Conservation (phyloP, 306 rosid species). For the Cucumis melo region DNA sequence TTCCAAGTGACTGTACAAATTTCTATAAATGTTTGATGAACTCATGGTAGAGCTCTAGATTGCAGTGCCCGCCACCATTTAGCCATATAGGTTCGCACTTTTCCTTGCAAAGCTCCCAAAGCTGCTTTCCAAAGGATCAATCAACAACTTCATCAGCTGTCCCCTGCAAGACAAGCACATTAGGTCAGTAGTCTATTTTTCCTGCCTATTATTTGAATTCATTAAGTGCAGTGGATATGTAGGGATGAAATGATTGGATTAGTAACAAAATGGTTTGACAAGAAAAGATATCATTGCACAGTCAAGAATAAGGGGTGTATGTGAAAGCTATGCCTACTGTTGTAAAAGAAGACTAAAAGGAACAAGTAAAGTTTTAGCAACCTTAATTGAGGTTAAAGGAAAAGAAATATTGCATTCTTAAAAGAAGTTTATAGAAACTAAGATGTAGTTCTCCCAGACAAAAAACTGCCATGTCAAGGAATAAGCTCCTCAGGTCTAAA, state of each 20-base stretch:
- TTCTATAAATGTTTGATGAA: conserved; percentile 87
- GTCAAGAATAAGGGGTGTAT: no score
- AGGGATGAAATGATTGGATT: background rate
- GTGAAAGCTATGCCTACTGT: no score
- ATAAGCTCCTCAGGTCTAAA: no score
- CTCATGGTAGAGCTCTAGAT: conserved; percentile 85
- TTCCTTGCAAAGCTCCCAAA: conserved; percentile 77
- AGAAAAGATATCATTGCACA: background rate
- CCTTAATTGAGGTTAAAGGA: no score
- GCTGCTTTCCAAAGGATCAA: conserved; percentile 76
- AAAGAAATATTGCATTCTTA: no score
- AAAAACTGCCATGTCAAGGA: no score
- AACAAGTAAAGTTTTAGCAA: no score
- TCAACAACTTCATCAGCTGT: conserved; percentile 93
- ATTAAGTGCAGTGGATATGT: background rate
- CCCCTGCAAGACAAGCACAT: conserved; percentile 36
- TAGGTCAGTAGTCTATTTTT: background rate
- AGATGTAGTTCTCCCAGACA: no score
- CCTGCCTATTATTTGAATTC: background rate
- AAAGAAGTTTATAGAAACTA: no score
- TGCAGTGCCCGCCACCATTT: conserved; percentile 85
- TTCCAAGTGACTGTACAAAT: conserved; percentile 71
- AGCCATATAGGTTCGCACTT: conserved; percentile 85
- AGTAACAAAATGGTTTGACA: background rate
- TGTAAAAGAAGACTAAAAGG: no score